These are phyloP conservation scores for Pochonia chlamydosporia DNA, from an alignment of 2,329 filamentous ascomycete species.

Conservation along the genomic window DNA sequence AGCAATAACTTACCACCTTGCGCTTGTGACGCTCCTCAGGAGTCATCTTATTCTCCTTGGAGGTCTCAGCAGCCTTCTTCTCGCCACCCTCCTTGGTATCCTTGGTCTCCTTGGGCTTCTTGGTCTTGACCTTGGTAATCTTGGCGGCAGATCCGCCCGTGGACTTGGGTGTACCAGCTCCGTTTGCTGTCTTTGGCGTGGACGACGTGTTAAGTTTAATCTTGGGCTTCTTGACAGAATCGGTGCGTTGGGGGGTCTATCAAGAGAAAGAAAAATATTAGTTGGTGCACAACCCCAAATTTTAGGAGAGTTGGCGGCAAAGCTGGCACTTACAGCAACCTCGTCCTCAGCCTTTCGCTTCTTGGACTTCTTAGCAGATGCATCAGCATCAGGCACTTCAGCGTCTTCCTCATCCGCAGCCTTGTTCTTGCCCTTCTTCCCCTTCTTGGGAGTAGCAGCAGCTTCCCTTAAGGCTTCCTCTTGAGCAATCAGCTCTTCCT, in stretches of 20 bases:
- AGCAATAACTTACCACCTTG: conserved; percentile 45
- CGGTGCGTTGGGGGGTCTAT: conserved; percentile 51
- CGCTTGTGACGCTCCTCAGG: conserved; percentile 52
- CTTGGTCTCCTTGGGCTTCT: conserved; percentile 45
- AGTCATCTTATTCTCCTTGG: conserved; percentile 53
- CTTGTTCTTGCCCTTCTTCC: conserved; percentile 43
- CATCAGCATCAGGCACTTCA: conserved; percentile 58
- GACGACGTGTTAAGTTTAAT: conserved; percentile 59
- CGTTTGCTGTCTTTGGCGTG: conserved; percentile 65
- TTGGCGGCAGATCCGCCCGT: conserved; percentile 51
- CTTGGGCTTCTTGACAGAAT: conserved; percentile 63
- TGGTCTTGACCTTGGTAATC: conserved; percentile 48
- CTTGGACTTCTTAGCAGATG: conserved; percentile 55
- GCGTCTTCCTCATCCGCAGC: conserved; percentile 51
- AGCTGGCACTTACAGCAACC: conserved; percentile 41
- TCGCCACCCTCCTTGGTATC: conserved; percentile 51
- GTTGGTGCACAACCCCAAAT: background rate
- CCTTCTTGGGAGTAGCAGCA: conserved; percentile 32
- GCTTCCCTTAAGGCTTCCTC: conserved; percentile 39
- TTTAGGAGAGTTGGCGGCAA: too few relatives aligned
- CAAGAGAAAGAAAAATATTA: background rate
- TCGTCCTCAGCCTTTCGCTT: conserved; percentile 88
- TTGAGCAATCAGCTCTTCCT: conserved; percentile 58
- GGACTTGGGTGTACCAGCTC: conserved; percentile 48
- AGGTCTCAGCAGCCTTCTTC: conserved; percentile 45